A percentile compares a stretch with the other conserved stretches of the same genome.
phyloP scores from a whole-genome alignment of 1,139 yeast genomes.

The Kodamaea fungicola region DNA sequence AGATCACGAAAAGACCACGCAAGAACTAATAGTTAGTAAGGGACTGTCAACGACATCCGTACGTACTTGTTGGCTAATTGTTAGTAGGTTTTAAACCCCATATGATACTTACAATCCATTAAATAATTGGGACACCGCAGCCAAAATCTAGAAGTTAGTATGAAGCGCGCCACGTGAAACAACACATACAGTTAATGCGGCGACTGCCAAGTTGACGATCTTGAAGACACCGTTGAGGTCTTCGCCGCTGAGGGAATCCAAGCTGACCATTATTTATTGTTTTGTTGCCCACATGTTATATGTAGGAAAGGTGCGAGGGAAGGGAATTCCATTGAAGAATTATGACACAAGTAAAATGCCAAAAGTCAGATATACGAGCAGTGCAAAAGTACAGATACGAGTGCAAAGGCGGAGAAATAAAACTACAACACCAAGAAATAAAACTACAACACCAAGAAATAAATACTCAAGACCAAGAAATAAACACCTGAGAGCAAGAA shows the following conservation, averaged over 20 bases:
- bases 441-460: too few relatives aligned
- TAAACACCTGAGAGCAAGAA: too few relatives aligned
- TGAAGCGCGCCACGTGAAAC: not conserved
- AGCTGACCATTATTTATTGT: constrained; percentile 4
- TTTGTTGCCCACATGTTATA: too few relatives aligned
- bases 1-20: constrained; percentile 53
- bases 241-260: constrained; percentile 14
- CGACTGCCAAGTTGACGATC: constrained; percentile 61
- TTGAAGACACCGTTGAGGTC: constrained; percentile 55
- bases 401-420: too few relatives aligned
- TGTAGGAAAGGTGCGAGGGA: too few relatives aligned
- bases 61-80: constrained; percentile 30
- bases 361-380: too few relatives aligned
- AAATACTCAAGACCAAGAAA: too few relatives aligned
- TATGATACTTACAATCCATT: constrained; percentile 49
- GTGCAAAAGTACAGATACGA: too few relatives aligned
- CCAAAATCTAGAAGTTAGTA: constrained; percentile 39
- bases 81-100: constrained; percentile 12
- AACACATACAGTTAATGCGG: constrained; percentile 53
- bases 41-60: not conserved
- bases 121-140: constrained; percentile 59
- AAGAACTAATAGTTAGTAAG: constrained; percentile 33
- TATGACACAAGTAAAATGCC: too few relatives aligned
- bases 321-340: not conserved
- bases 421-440: too few relatives aligned